Percentiles rank a stretch among this genome's conserved stretches.
phyloP scores from a whole-genome alignment of 2,329 filamentous ascomycete genomes.

The Leptographium flavum region DNA sequence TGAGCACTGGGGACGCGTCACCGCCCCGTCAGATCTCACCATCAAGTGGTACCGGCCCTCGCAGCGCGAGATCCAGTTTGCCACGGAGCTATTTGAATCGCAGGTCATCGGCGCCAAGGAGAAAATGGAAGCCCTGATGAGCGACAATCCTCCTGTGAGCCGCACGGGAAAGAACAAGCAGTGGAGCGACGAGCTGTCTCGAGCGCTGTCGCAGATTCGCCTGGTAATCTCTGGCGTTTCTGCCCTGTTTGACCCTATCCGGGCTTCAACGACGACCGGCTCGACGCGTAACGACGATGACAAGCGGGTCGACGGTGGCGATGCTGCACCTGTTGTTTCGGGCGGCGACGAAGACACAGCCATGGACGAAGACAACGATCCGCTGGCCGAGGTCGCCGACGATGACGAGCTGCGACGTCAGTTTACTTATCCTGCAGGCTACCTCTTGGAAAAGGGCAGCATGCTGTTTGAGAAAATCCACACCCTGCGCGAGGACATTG shows the following conservation, averaged over 20 bases:
- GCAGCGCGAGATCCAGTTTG: slow-evolving; percentile 70
- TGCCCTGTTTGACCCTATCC: slow-evolving; percentile 70
- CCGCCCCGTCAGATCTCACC: slow-evolving; percentile 59
- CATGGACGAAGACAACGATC: slow-evolving; percentile 36
- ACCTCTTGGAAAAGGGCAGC: slow-evolving; percentile 51
- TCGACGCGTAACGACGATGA: slow-evolving; percentile 10
- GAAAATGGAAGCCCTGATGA: slow-evolving; percentile 65
- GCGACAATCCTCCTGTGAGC: slow-evolving; percentile 67
- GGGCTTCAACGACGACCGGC: slow-evolving; percentile 39
- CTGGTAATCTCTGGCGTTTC: slow-evolving; percentile 86
- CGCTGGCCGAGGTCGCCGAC: slow-evolving; percentile 50
- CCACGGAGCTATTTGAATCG: slow-evolving; percentile 73
- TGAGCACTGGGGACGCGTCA: slow-evolving; percentile 72
- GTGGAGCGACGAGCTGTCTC: slow-evolving; percentile 93
- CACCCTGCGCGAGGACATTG: slow-evolving; percentile 63
- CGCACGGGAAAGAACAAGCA: slow-evolving; percentile 93
- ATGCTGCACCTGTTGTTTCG: slow-evolving; percentile 19
- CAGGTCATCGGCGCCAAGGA: slow-evolving; percentile 66
- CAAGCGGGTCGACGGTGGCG: background rate
- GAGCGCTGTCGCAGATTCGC: slow-evolving; percentile 75
- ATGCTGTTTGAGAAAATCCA: slow-evolving; percentile 65
- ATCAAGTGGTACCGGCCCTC: slow-evolving; percentile 86
- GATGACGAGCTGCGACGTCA: slow-evolving; percentile 75
- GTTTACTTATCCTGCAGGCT: slow-evolving; percentile 81
- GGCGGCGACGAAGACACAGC: slow-evolving; percentile 31